Percentiles rank a stretch among this genome's conserved stretches.
Conservation (phyloP, 768 basidiomycete genomes). For the Naganishia kalamii region DNA sequence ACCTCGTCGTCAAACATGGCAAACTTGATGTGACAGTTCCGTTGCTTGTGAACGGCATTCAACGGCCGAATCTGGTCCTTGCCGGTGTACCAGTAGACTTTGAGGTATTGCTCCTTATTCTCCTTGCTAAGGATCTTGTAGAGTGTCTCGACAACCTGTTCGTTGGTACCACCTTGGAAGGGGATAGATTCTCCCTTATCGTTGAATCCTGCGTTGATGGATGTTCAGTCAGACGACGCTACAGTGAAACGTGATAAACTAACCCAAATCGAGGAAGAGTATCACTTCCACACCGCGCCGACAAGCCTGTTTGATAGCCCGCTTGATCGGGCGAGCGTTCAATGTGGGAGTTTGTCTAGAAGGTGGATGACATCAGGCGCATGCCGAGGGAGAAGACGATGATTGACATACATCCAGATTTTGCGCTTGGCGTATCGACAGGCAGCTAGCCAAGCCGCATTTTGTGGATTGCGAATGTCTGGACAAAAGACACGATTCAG, state of each 20-base stretch:
- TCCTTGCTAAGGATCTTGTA: constrained; percentile 53
- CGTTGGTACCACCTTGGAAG: constrained; percentile 67
- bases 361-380: neutral
- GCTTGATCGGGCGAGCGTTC: constrained; percentile 60
- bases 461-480: constrained; percentile 56
- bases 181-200: constrained; percentile 61
- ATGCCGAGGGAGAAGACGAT: neutral
- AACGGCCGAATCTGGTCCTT: constrained; percentile 63
- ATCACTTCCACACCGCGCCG: constrained; percentile 58
- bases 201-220: constrained; percentile 45
- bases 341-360: constrained; percentile 62
- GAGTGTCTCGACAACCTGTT: constrained; percentile 59
- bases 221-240: neutral
- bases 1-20: constrained; percentile 62
- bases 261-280: constrained; percentile 58
- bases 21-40: constrained; percentile 69
- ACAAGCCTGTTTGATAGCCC: constrained; percentile 58
- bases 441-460: constrained; percentile 63
- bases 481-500: constrained; percentile 26
- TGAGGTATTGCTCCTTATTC: constrained; percentile 51
- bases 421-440: constrained; percentile 57
- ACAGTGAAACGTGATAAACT: constrained; percentile 44
- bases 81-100: constrained; percentile 54
- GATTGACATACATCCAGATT: constrained; percentile 61
- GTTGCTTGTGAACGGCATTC: constrained; percentile 60